phyloP scores from a whole-genome alignment of 495 filamentous ascomycete species.

The Paragyromitra xinjiangensis region DNA sequence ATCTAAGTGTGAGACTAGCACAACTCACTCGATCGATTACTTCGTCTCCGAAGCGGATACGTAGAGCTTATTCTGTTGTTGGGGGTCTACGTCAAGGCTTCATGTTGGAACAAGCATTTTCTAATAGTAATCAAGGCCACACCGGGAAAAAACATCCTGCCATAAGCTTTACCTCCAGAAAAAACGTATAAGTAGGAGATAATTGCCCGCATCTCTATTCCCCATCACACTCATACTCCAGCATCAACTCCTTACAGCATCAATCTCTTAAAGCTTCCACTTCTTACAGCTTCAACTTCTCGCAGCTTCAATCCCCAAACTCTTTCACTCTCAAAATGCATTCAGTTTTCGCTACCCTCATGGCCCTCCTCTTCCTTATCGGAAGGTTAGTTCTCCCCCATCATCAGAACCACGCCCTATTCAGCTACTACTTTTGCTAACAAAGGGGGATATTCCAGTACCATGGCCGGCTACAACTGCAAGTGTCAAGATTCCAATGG shows the following conservation, averaged over 20 bases:
- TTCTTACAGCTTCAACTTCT: not conserved
- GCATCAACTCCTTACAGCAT: not conserved
- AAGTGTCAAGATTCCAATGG: constrained; percentile 3
- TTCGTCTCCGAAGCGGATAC: not conserved
- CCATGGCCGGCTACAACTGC: constrained; percentile 9
- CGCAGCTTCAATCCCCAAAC: not conserved
- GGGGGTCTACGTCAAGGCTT: not conserved
- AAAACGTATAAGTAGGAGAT: constrained; percentile 2
- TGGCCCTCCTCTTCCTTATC: not conserved
- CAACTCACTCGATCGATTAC: too few species aligned
- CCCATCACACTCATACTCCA: constrained; percentile 2
- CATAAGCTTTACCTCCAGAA: not conserved
- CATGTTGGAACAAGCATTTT: not conserved
- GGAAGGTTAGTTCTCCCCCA: not conserved
- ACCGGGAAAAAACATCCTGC: not conserved
- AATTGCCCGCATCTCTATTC: not conserved
- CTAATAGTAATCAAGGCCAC: not conserved
- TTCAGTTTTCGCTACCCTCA: not conserved
- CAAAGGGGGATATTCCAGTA: not conserved
- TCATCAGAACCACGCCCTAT: not conserved
- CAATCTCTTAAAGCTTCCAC: not conserved
- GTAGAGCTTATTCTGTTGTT: not conserved
- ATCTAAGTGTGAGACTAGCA: too few species aligned
- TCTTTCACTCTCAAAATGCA: constrained; percentile 1
- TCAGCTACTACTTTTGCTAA: not conserved